Percentiles rank a stretch among this genome's conserved stretches.
These are phyloP conservation scores for Fusarium sp. DNA, from an alignment of 2,329 filamentous ascomycete genomes.

Conservation along the genomic window DNA sequence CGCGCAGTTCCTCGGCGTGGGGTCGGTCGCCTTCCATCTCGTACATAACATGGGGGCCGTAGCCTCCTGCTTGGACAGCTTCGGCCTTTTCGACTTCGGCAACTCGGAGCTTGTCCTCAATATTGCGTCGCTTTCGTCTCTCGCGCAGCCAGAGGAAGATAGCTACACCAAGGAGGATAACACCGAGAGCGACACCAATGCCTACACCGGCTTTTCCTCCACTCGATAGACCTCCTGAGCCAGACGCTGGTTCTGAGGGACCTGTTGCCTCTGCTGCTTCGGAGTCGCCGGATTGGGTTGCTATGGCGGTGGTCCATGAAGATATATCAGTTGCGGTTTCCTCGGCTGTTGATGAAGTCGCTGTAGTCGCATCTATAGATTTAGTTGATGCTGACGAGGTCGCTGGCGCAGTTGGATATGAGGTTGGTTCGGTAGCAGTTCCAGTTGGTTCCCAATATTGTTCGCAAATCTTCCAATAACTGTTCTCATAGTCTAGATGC, in stretches of 20 bases:
- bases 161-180: constrained; percentile 29
- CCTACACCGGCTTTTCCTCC: constrained; percentile 40
- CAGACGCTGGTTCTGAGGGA: background rate
- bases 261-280: constrained; percentile 13
- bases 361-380: background rate
- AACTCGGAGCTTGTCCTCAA: constrained; percentile 27
- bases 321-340: background rate
- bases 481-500: constrained; percentile 42
- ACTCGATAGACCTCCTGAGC: constrained; percentile 5
- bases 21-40: constrained; percentile 45
- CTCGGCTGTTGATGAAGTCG: background rate
- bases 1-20: constrained; percentile 34
- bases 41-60: constrained; percentile 7
- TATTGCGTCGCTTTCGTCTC: constrained; percentile 25
- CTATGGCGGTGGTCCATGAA: background rate
- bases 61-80: background rate
- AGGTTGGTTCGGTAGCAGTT: constrained; percentile 39
- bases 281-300: constrained; percentile 2
- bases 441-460: constrained; percentile 45
- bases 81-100: constrained; percentile 3
- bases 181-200: constrained; percentile 31
- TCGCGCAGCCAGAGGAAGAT: constrained; percentile 41
- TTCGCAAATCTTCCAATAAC: constrained; percentile 46
- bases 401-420: constrained; percentile 16
- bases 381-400: background rate